Percentiles rank a stretch among this genome's conserved stretches.
These are phyloP conservation scores for Podospora comata DNA, from an alignment of 495 filamentous ascomycete species.

Conservation along the genomic window DNA sequence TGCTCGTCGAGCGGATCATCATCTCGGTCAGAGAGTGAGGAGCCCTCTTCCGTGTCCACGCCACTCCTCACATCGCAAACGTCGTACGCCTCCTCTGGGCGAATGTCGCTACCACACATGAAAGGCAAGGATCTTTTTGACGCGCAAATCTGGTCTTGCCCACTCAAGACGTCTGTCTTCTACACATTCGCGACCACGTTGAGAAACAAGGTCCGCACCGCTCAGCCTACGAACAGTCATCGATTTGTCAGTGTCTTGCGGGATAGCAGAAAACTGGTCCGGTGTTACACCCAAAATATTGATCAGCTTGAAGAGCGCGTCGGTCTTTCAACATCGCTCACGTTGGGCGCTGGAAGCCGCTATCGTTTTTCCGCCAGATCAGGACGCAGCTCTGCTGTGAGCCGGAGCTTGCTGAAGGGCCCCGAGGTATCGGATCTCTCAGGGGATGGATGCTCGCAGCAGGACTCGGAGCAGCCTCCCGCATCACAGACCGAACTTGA, in stretches of 20 bases:
- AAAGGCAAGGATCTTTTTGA: slow-evolving; percentile 68
- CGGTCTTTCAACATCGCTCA: slow-evolving; percentile 54
- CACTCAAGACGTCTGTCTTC: slow-evolving; percentile 60
- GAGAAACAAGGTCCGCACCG: slow-evolving; percentile 55
- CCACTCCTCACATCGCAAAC: slow-evolving; percentile 43
- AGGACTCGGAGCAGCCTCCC: neutral
- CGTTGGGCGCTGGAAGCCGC: slow-evolving; percentile 54
- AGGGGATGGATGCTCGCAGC: slow-evolving; percentile 32
- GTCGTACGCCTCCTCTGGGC: slow-evolving; percentile 30
- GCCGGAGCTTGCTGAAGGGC: slow-evolving; percentile 17
- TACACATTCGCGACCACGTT: slow-evolving; percentile 65
- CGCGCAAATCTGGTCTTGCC: slow-evolving; percentile 61
- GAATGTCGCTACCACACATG: slow-evolving; percentile 48
- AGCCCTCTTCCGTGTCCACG: slow-evolving; percentile 36
- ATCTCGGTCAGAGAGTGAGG: slow-evolving; percentile 38
- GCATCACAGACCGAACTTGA: neutral
- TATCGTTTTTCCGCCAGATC: slow-evolving; percentile 40
- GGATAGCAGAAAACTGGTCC: slow-evolving; percentile 58
- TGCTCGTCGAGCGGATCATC: slow-evolving; percentile 31
- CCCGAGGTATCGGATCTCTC: slow-evolving; percentile 24
- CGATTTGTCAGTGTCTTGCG: slow-evolving; percentile 60
- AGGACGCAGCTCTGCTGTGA: slow-evolving; percentile 19
- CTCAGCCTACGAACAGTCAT: slow-evolving; percentile 54
- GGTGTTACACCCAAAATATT: slow-evolving; percentile 72
- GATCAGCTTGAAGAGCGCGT: slow-evolving; percentile 65